phyloP scores from a whole-genome alignment of 805 yeast genomes.

The Candida namnaoensis region DNA sequence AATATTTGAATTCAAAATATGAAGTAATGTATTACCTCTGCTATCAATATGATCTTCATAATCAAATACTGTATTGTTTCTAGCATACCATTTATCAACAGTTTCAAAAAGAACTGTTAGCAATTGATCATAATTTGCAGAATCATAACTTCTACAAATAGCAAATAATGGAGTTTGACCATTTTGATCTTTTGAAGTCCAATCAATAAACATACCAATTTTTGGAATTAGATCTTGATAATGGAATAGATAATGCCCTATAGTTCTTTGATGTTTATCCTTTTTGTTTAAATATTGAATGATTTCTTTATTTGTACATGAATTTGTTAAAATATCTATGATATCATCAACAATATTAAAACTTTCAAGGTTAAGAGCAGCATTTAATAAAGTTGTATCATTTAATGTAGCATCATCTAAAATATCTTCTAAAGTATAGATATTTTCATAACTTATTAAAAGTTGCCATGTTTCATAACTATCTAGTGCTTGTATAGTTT shows the following conservation, averaged over 20 bases:
- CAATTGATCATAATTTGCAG: conserved; percentile 45
- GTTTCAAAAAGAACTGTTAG: conserved; percentile 35
- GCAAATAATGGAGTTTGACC: conserved; percentile 76
- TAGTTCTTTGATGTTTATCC: conserved; percentile 49
- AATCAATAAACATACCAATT: conserved; percentile 55
- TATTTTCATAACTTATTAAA: conserved; percentile 31
- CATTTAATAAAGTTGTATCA: conserved; percentile 48
- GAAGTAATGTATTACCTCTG: conserved; percentile 71
- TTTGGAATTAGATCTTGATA: conserved; percentile 38
- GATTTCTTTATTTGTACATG: conserved; percentile 38
- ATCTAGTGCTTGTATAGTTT: conserved; percentile 45
- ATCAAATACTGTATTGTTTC: conserved; percentile 24
- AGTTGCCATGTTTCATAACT: conserved; percentile 35
- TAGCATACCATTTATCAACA: conserved; percentile 33
- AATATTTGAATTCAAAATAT: conserved; percentile 50
- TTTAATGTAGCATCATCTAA: conserved; percentile 49
- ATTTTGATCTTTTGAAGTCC: conserved; percentile 57
- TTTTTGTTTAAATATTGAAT: conserved; percentile 34
- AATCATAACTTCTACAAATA: conserved; percentile 75
- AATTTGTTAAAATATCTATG: conserved; percentile 30
- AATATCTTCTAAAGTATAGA: conserved; percentile 60
- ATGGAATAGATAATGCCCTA: conserved; percentile 70
- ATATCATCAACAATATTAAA: conserved; percentile 37
- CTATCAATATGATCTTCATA: conserved; percentile 61
- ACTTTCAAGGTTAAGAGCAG: conserved; percentile 51